Evolutionary conservation across 192 early-diverging fungal genomes (phyloP).

Genomic region (Gigaspora rosea): DNA sequence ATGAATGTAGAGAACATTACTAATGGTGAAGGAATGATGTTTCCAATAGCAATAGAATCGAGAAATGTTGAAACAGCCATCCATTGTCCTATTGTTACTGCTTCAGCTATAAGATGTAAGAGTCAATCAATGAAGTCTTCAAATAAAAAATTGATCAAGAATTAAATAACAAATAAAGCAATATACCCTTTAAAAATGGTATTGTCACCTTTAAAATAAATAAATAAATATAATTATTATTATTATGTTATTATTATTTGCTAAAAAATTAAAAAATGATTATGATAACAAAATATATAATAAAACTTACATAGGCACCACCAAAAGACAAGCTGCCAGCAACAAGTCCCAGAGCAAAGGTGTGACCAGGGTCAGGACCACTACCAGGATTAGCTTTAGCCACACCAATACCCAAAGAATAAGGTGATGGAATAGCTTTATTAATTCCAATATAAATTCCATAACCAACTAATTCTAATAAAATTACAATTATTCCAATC

Average conservation of each 20-base stretch:
- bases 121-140: no score
- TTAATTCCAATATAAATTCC: constrained; percentile 41
- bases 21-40: constrained; percentile 49
- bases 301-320: constrained; percentile 47
- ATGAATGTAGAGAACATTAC: constrained; percentile 55
- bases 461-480: constrained; percentile 41
- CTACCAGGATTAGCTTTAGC: constrained; percentile 21
- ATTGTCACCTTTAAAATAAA: constrained; percentile 43
- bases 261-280: no score
- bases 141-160: no score
- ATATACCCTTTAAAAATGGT: constrained; percentile 55
- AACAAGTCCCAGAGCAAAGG: constrained; percentile 52
- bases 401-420: constrained; percentile 48
- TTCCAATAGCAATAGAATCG: constrained; percentile 54
- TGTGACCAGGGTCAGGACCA: constrained; percentile 40
- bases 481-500: constrained; percentile 33
- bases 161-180: no score
- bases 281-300: not conserved
- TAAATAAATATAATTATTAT: not conserved
- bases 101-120: no score
- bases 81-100: constrained; percentile 52
- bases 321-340: constrained; percentile 54
- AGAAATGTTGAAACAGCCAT: constrained; percentile 49
- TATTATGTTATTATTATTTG: not conserved
- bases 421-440: constrained; percentile 47